Conservation (phyloP, 306 rosid species). For the Cicer cuneatum region DNA sequence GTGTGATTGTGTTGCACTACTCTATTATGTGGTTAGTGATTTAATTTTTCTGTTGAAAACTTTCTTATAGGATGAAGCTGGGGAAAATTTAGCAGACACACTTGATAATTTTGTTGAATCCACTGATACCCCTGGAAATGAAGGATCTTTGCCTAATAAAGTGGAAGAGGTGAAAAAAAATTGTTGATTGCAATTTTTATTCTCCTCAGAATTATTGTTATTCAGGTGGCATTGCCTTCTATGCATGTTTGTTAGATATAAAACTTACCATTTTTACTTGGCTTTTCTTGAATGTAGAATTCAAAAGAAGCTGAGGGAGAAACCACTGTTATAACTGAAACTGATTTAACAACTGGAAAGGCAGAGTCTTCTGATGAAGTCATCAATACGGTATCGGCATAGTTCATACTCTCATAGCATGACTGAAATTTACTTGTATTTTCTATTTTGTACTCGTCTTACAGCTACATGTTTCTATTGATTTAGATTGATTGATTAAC, state of each 20-base stretch:
- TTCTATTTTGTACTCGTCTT: slow-evolving; percentile 20
- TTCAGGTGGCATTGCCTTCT: slow-evolving; percentile 35
- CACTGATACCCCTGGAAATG: slow-evolving; percentile 43
- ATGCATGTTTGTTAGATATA: slow-evolving; percentile 29
- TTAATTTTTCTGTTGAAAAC: slow-evolving; percentile 39
- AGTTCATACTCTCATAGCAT: slow-evolving; percentile 18
- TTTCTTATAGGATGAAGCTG: slow-evolving; percentile 61
- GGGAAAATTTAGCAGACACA: slow-evolving; percentile 46
- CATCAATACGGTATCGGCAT: slow-evolving; percentile 45
- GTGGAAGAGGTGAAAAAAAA: slow-evolving; percentile 60
- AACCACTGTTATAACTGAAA: slow-evolving; percentile 55
- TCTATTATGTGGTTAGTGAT: slow-evolving; percentile 32
- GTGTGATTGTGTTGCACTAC: slow-evolving; percentile 29
- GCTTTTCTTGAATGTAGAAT: slow-evolving; percentile 49
- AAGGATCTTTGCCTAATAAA: slow-evolving; percentile 49
- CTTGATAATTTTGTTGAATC: slow-evolving; percentile 50
- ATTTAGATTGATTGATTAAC: slow-evolving; percentile 29
- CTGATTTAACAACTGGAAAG: slow-evolving; percentile 49
- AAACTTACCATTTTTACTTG: slow-evolving; percentile 34
- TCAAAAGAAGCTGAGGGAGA: slow-evolving; percentile 55
- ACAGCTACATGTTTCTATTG: slow-evolving; percentile 6
- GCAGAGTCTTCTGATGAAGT: slow-evolving; percentile 61
- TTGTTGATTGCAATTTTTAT: slow-evolving; percentile 31
- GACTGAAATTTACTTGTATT: slow-evolving; percentile 29
- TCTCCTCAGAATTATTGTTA: slow-evolving; percentile 17